Evolutionary conservation across 108 stramenopile species (phyloP).

Genomic region (Epithemia pelagica): DNA sequence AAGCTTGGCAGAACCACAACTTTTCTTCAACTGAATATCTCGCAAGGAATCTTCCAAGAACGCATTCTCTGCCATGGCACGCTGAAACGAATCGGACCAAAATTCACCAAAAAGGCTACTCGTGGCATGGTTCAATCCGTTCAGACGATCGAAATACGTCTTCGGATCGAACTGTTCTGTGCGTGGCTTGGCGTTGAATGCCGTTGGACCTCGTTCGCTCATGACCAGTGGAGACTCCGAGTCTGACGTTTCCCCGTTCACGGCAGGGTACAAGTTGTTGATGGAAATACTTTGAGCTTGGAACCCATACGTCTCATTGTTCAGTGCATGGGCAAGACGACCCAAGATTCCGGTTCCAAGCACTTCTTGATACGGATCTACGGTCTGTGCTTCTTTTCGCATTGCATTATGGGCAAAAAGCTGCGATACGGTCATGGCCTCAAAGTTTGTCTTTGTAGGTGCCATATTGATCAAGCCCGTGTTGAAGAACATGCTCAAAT

Average conservation of each 20-base stretch:
- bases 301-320: background rate
- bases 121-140: background rate
- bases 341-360: constrained; percentile 33
- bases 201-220: background rate
- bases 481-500: constrained; percentile 43
- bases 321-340: constrained; percentile 3
- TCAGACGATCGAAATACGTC: background rate
- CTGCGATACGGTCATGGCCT: constrained; percentile 6
- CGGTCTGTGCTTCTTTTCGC: constrained; percentile 24
- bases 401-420: constrained; percentile 60
- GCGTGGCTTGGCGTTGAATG: background rate
- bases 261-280: background rate
- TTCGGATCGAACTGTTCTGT: background rate
- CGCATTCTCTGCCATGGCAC: constrained; percentile 6
- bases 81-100: constrained; percentile 27
- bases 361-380: constrained; percentile 29
- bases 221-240: background rate
- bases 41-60: background rate
- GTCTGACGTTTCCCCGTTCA: background rate
- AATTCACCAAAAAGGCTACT: constrained; percentile 30
- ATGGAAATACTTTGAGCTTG: constrained; percentile 3
- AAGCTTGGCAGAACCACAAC: constrained; percentile 2
- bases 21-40: background rate
- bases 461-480: constrained; percentile 19
- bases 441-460: constrained; percentile 15